These are phyloP conservation scores for Gilbertella persicaria DNA, from an alignment of 371 early-diverging fungal genomes.

Conservation along the genomic window DNA sequence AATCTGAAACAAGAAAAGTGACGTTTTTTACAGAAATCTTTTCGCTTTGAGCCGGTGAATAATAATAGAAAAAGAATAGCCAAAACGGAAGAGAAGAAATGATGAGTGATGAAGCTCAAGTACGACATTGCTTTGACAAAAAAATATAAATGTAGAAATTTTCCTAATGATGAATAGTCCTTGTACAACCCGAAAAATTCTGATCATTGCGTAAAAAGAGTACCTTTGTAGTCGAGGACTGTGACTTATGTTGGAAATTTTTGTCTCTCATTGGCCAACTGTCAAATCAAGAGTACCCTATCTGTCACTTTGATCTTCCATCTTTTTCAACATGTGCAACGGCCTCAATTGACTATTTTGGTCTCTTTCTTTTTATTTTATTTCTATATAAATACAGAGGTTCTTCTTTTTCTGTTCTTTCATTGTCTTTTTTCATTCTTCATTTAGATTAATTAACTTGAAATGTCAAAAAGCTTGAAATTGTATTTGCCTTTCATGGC, in stretches of 20 bases:
- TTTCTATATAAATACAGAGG: neutral
- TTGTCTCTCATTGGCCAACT: conserved; percentile 17
- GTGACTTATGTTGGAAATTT: conserved; percentile 20
- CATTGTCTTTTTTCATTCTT: neutral
- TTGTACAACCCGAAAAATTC: too few relatives aligned
- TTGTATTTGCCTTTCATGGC: neutral
- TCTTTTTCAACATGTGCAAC: neutral
- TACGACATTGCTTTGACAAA: too few relatives aligned
- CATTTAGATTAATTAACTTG: neutral
- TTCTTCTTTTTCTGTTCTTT: neutral
- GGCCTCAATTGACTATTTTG: too few relatives aligned
- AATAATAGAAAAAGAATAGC: too few relatives aligned
- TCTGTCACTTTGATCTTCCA: neutral
- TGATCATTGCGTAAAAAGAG: too few relatives aligned
- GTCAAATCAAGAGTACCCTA: conserved; percentile 12
- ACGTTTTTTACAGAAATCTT: too few relatives aligned
- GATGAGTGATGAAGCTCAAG: too few relatives aligned
- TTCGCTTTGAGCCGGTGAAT: too few relatives aligned
- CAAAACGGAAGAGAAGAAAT: too few relatives aligned
- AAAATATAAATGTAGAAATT: too few relatives aligned
- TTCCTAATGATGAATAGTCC: too few relatives aligned
- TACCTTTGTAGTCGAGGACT: conserved; percentile 10
- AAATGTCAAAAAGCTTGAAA: neutral
- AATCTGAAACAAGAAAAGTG: too few relatives aligned
- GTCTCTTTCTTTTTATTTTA: neutral